Base-by-base conservation (phyloP, 2,329 filamentous ascomycete genomes). In the Fonsecaea pugnacius region DNA sequence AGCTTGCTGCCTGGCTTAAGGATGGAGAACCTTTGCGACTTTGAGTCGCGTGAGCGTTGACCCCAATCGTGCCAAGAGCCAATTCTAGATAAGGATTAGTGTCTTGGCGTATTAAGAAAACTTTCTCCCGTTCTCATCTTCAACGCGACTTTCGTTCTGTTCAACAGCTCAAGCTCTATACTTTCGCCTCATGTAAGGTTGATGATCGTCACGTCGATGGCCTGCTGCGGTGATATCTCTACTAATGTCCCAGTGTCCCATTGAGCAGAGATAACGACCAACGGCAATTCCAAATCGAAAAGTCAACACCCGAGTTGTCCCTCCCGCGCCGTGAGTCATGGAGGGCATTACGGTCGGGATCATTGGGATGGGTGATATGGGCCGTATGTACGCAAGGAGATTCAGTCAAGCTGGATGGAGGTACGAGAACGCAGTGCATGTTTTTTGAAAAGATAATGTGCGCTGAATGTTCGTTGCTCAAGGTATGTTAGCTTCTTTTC, bases 341-440 rank as follows among this genome's bases (percentile, higher is more conserved):
- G 86, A 89, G 71, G 83, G 85, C 74, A 91, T 91, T 76, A 87
- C 89, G 68, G 86, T 99, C 71, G 95, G 95, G 71, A 90, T 99
- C 75, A 99, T 99, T 76, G 95, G 95, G 66, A 97, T 99, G 93
- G 95, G 95, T 70, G 94, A 97, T 75, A 99, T 99, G 95, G 95
- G 95, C 74, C 96, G 90, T 85, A 96, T 99, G 92, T 99, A 99
- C 78, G 91, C 95, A 74, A 87, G 90, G 74, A 87, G 88, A 75
- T 86, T 99, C 73, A 92, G 91, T 78, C 87, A 87, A 75, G 95
- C 94, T 75, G 95, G 95, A 74, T 99, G 95, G 94, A 97, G 91
- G 95, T 98, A 90, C 43, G 70, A 53, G 50, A 62, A 48, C 56
- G 46, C 58, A 38, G 56, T 62, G 51, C 53, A 21, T 54, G 35